Base-by-base conservation (phyloP, 75 land plant genomes). In the Selaginella moellendorffii region DNA sequence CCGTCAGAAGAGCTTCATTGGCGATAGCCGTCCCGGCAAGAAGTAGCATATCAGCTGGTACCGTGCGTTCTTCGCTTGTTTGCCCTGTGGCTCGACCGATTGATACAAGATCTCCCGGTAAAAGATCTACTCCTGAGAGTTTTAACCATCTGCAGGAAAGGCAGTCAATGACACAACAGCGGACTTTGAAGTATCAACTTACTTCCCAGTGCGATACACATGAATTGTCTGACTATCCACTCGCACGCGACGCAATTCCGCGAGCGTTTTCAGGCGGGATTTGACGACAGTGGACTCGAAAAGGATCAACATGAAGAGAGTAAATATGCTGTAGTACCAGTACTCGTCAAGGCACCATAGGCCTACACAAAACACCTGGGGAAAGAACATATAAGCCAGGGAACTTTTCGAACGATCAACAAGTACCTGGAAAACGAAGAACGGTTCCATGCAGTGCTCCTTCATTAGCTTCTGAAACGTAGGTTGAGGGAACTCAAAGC, bases 251-350 rank as follows among this genome's bases (percentile, higher is more conserved):
- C 98, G 81, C 2, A 93, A 87, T 68, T 93, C 96, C 64, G 85
- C 78, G 46, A 93, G 62, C 2, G 98, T 93, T 65, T 80, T 86
- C 9, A 93, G 70, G 12, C 98, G 75, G 65, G 81, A 79, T 71
- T 93, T 93, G n/a, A 86, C 98, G 80, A 93, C 92, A 53, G 98
- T 93, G n/a, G 98, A 88, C 69, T 93, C 98, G 74, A 93, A 93
- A 66, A 93, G 71, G 31, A 93, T 82, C 53, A 93, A 82, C 98
- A 93, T 93, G 72, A 85, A 85, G 18, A 93, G 78, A 1, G 98
- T 93, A 66, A 93, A 93, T 67, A 93, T 71, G 71, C 98, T 93
- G 74, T 93, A 93, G 54, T 85, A 88, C 98, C 98, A 93, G 62
- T 85, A 93, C 31, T 93, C 98, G 74, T 93, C 98, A 52, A 93